These are phyloP conservation scores for Nyssa sinensis DNA, from an alignment of 148 eudicot species.

Conservation along the genomic window DNA sequence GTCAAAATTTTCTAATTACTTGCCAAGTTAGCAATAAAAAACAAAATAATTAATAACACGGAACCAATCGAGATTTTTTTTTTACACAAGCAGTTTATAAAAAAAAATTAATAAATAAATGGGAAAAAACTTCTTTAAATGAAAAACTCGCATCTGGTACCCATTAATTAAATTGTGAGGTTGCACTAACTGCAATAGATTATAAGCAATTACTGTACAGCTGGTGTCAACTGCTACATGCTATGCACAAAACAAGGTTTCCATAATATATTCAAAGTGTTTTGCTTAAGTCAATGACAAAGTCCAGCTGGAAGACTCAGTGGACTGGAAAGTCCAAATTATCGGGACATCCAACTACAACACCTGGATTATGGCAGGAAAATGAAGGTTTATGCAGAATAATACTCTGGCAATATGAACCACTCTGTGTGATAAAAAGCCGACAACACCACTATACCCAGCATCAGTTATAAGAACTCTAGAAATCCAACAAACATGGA, in stretches of 20 bases:
- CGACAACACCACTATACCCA: neutral
- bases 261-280: neutral
- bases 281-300: neutral
- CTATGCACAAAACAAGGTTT: neutral
- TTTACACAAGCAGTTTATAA: no score
- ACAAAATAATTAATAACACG: neutral
- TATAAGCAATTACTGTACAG: neutral
- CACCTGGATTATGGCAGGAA: neutral
- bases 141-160: neutral
- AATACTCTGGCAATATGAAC: neutral
- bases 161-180: neutral
- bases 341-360: neutral
- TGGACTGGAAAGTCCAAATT: neutral
- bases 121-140: neutral
- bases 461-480: neutral
- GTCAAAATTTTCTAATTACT: neutral
- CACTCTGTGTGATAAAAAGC: neutral
- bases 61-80: neutral
- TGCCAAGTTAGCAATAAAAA: neutral
- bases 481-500: neutral
- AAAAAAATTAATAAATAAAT: no score
- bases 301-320: neutral
- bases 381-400: neutral
- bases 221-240: neutral
- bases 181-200: neutral